These are phyloP conservation scores for Strobilomyces dryophilus DNA, from an alignment of 768 basidiomycete genomes.

Conservation along the genomic window DNA sequence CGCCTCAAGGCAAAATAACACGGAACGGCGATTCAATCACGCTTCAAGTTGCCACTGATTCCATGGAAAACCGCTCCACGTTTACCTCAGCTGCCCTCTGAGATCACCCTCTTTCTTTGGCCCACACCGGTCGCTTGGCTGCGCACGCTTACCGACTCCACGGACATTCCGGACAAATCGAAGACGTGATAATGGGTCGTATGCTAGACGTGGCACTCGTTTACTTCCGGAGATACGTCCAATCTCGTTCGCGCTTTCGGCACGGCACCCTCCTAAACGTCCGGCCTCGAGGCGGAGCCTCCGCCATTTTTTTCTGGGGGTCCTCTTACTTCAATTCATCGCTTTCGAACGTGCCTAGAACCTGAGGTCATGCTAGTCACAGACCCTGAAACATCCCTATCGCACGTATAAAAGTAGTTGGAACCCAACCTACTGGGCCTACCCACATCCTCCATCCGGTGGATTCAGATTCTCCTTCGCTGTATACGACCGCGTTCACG, in stretches of 20 bases:
- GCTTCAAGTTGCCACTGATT: slow-evolving; percentile 2
- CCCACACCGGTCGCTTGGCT: slow-evolving; percentile 5
- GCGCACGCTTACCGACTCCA: slow-evolving; percentile 16
- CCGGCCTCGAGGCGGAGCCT: slow-evolving; percentile 10
- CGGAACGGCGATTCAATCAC: slow-evolving; percentile 24
- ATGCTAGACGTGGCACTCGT: slow-evolving; percentile 6
- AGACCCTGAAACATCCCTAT: slow-evolving; percentile 22
- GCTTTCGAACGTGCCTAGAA: slow-evolving; percentile 22
- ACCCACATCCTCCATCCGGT: slow-evolving; percentile 11
- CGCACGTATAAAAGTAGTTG: slow-evolving; percentile 25
- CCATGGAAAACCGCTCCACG: slow-evolving; percentile 11
- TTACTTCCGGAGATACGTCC: slow-evolving; percentile 8
- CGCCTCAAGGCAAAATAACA: slow-evolving; percentile 30
- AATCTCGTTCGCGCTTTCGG: slow-evolving; percentile 20
- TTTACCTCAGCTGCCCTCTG: slow-evolving; percentile 29
- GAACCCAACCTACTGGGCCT: background rate
- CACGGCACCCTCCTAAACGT: slow-evolving; percentile 16
- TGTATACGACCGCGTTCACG: slow-evolving; percentile 20
- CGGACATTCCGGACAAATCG: slow-evolving; percentile 27
- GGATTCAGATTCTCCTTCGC: slow-evolving; percentile 6
- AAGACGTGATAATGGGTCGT: slow-evolving; percentile 30
- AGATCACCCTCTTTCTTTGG: slow-evolving; percentile 8
- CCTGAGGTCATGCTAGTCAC: slow-evolving; percentile 8
- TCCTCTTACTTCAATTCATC: slow-evolving; percentile 31
- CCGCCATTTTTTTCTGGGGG: slow-evolving; percentile 28